These are phyloP conservation scores for Syzygium malaccense DNA, from an alignment of 441 rosid species.

Conservation along the genomic window DNA sequence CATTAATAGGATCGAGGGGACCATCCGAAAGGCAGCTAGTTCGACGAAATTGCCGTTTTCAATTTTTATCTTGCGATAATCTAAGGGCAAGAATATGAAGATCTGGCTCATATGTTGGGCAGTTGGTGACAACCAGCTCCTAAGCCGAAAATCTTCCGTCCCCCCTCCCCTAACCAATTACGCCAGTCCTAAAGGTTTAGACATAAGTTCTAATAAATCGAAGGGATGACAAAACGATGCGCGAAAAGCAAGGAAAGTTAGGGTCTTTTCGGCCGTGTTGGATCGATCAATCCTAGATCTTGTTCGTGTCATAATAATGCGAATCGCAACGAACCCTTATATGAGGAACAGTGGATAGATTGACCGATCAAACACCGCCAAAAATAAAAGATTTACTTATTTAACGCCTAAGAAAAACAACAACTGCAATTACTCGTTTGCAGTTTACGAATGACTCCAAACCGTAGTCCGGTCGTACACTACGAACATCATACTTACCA, in stretches of 20 bases:
- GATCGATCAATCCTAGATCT: neutral
- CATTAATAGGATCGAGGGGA: neutral
- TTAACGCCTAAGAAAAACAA: no score
- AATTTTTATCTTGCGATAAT: neutral
- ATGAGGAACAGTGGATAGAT: neutral
- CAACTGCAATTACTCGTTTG: neutral
- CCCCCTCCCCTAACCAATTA: neutral
- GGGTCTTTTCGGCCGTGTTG: neutral
- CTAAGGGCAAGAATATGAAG: neutral
- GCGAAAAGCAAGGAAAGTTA: neutral
- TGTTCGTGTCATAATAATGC: neutral
- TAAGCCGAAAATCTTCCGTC: neutral
- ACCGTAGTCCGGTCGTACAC: neutral
- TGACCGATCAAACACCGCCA: no score
- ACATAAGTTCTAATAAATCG: no score
- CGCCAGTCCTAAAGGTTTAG: neutral
- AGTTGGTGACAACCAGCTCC: neutral
- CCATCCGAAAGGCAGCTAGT: accelerated
- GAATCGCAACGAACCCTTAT: neutral
- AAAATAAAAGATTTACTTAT: no score
- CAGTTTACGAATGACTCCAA: neutral
- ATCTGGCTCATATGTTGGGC: no score
- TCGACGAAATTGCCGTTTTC: neutral
- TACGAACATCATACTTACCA: neutral
- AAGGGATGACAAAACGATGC: no score